Conservation (phyloP, 495 filamentous ascomycete species). For the Thozetella sp. region DNA sequence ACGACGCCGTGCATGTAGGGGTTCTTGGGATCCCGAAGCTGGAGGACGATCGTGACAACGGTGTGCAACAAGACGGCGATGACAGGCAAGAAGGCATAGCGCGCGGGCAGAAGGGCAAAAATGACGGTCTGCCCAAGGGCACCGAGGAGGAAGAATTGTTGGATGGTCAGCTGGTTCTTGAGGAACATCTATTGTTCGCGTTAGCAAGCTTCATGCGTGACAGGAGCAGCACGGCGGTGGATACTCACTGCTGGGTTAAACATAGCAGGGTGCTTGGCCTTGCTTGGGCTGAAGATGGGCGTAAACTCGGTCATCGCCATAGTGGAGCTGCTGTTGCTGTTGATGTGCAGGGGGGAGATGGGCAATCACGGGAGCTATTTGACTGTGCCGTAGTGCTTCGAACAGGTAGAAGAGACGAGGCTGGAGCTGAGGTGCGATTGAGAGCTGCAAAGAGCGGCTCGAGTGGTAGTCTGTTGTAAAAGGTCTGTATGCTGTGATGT, state of each 20-base stretch:
- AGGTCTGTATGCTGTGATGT: no score
- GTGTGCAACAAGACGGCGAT: constrained; percentile 2
- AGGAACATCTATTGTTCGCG: neutral
- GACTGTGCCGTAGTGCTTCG: no score
- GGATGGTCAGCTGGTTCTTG: constrained; percentile 1
- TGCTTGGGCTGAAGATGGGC: neutral
- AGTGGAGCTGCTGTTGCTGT: neutral
- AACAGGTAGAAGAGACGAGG: no score
- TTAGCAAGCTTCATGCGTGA: no score
- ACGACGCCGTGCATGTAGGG: constrained; percentile 5
- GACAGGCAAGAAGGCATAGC: constrained; percentile 7
- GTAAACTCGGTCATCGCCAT: neutral
- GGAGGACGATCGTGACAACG: neutral
- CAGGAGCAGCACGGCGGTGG: neutral
- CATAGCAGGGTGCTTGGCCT: neutral
- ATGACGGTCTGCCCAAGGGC: constrained; percentile 1
- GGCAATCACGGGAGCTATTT: neutral
- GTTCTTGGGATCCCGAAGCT: neutral
- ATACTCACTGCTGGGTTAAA: neutral
- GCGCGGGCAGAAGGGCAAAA: constrained; percentile 3
- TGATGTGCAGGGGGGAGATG: neutral
- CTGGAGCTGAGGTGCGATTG: no score
- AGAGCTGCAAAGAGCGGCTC: no score
- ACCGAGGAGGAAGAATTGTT: constrained; percentile 5
- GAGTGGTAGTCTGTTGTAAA: no score